These are phyloP conservation scores for Plantago rigida DNA, from an alignment of 305 asterid genomes.

Conservation along the genomic window DNA sequence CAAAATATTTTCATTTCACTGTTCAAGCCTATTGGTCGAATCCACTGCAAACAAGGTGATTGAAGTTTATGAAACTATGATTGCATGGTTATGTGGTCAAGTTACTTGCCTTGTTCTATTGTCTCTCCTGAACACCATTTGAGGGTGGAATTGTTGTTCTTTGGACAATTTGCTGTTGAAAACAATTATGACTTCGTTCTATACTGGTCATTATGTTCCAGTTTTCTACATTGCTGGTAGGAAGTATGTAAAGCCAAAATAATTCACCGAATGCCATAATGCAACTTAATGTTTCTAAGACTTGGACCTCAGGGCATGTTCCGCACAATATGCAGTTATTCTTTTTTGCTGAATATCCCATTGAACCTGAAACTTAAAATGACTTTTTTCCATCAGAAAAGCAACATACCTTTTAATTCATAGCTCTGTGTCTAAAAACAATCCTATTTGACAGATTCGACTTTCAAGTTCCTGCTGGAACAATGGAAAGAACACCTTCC, in stretches of 20 bases:
- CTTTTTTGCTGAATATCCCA: slow-evolving; percentile 5
- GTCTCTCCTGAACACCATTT: background rate
- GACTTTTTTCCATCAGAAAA: background rate
- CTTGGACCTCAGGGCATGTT: slow-evolving; percentile 1
- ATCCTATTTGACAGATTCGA: slow-evolving; percentile 59
- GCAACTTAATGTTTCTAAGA: slow-evolving; percentile 10
- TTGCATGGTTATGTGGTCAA: background rate
- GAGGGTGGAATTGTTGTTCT: background rate
- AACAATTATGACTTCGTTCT: background rate
- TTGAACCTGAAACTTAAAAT: background rate
- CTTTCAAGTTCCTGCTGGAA: slow-evolving; percentile 74
- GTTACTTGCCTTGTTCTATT: background rate
- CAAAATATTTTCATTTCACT: background rate
- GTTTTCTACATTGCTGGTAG: background rate
- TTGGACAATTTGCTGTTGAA: background rate
- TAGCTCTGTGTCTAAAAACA: slow-evolving; percentile 17
- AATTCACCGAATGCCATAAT: slow-evolving; percentile 8
- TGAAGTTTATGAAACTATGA: background rate
- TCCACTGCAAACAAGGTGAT: background rate
- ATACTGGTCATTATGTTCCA: background rate
- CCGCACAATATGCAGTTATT: slow-evolving; percentile 1
- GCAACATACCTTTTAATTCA: background rate
- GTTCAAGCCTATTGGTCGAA: background rate
- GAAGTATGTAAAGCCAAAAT: slow-evolving; percentile 5
- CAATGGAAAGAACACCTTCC: slow-evolving; percentile 96